A percentile compares a stretch with the other conserved stretches of the same genome.
phyloP scores from a whole-genome alignment of 169 alveolate species.

The Perkinsus olseni region DNA sequence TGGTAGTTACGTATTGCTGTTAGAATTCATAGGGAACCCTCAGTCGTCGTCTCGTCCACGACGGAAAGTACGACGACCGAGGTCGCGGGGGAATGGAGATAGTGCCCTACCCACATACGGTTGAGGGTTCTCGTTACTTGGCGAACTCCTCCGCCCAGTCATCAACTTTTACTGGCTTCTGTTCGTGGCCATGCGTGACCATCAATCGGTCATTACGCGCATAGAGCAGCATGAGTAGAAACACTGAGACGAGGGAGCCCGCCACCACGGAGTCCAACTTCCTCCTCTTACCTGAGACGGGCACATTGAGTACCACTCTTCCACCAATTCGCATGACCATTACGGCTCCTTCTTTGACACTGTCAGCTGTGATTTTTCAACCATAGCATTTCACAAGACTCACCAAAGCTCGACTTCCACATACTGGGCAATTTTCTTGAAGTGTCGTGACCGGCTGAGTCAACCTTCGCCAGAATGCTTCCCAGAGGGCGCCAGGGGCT shows the following conservation, averaged over 20 bases:
- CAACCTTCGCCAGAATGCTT: too few species aligned
- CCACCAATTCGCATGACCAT: not conserved
- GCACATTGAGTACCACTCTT: not conserved
- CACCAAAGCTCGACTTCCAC: too few species aligned
- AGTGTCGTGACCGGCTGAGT: too few species aligned
- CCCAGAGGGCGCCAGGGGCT: too few species aligned
- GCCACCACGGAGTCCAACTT: not conserved
- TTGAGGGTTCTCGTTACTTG: not conserved
- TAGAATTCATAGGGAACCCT: not conserved
- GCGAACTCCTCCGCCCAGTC: not conserved
- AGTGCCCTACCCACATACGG: too few species aligned
- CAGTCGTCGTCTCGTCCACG: not conserved
- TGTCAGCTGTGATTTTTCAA: not conserved
- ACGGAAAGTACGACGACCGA: not conserved
- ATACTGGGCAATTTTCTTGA: too few species aligned
- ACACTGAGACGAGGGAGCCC: not conserved
- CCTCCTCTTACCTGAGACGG: not conserved
- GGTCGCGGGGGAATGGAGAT: too few species aligned
- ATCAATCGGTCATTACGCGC: not conserved
- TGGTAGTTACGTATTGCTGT: too few species aligned
- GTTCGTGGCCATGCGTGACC: not conserved
- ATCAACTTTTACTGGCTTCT: not conserved
- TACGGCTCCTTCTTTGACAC: not conserved
- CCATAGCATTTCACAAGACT: too few species aligned
- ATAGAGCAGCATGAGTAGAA: not conserved